Conservation (phyloP, 2,329 filamentous ascomycete genomes). For the Laburnicola sp. region DNA sequence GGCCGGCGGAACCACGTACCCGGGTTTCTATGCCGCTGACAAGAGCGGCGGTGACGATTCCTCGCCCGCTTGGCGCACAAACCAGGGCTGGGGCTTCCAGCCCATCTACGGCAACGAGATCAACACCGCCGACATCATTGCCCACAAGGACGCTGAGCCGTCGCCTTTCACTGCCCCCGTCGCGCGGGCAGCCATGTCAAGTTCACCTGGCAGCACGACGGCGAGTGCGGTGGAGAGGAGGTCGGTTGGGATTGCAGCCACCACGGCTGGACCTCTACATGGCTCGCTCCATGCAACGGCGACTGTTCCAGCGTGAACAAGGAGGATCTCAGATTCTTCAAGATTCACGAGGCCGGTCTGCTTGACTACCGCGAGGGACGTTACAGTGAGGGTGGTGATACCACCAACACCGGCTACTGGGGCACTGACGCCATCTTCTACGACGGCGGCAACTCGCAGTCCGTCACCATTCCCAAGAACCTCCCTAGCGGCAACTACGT, state of each 20-base stretch:
- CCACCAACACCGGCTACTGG: constrained; percentile 36
- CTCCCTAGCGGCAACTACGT: constrained; percentile 42
- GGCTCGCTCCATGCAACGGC: constrained; percentile 38
- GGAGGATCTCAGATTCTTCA: constrained; percentile 38
- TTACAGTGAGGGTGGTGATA: constrained; percentile 23
- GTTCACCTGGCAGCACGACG: constrained; percentile 38
- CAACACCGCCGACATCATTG: constrained; percentile 35
- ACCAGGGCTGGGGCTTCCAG: constrained; percentile 39
- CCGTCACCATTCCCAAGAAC: constrained; percentile 35
- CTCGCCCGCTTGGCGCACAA: constrained; percentile 40
- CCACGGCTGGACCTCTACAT: constrained; percentile 40
- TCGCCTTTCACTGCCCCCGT: constrained; percentile 35
- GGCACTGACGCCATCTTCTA: constrained; percentile 42
- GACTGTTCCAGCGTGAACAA: constrained; percentile 39
- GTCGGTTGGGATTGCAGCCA: constrained; percentile 41
- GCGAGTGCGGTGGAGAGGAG: constrained; percentile 27
- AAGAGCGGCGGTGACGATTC: constrained; percentile 31
- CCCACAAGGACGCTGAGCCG: constrained; percentile 34
- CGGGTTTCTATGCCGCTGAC: constrained; percentile 30
- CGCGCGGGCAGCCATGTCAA: constrained; percentile 34
- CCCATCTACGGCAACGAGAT: constrained; percentile 34
- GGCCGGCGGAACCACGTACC: constrained; percentile 25
- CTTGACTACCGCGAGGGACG: constrained; percentile 35
- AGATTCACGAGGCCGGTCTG: constrained; percentile 36
- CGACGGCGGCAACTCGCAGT: constrained; percentile 36